Evolutionary conservation across 202 grass and related monocot species (phyloP).

Genomic region (Carex sylvatica): DNA sequence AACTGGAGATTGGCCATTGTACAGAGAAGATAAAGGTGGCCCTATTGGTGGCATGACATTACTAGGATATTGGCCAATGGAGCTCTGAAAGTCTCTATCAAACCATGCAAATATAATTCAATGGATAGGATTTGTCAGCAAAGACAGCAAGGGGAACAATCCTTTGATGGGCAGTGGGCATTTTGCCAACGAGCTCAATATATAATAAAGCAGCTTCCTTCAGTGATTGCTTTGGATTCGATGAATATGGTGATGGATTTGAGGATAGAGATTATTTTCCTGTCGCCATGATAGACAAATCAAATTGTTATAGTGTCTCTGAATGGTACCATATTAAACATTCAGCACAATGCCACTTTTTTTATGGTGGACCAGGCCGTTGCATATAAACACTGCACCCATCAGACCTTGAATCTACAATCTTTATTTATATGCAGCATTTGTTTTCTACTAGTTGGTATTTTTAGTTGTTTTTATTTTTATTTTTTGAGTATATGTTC

Average conservation of each 20-base stretch:
- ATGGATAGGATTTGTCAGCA: background rate
- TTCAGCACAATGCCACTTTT: no score
- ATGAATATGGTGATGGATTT: background rate
- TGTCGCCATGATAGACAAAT: background rate
- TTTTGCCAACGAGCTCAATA: background rate
- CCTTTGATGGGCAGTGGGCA: conserved; percentile 8
- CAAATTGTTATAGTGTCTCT: no score
- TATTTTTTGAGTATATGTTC: no score
- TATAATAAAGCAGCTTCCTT: conserved; percentile 5
- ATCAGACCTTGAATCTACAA: no score
- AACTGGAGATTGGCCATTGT: conserved; percentile 15
- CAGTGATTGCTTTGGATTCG: background rate
- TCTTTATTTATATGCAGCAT: no score
- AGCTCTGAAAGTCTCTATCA: background rate
- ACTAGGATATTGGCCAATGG: conserved; percentile 11
- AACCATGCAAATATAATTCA: background rate
- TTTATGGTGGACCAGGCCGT: no score
- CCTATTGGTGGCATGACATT: conserved; percentile 19
- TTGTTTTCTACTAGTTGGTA: no score
- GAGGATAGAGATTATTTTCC: background rate
- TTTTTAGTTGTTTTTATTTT: no score
- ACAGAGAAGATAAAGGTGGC: conserved; percentile 6
- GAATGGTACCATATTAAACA: no score
- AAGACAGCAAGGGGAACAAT: background rate
- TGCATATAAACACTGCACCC: no score